phyloP scores from a whole-genome alignment of 768 basidiomycete genomes.

The Holtermanniella nyarrowii region DNA sequence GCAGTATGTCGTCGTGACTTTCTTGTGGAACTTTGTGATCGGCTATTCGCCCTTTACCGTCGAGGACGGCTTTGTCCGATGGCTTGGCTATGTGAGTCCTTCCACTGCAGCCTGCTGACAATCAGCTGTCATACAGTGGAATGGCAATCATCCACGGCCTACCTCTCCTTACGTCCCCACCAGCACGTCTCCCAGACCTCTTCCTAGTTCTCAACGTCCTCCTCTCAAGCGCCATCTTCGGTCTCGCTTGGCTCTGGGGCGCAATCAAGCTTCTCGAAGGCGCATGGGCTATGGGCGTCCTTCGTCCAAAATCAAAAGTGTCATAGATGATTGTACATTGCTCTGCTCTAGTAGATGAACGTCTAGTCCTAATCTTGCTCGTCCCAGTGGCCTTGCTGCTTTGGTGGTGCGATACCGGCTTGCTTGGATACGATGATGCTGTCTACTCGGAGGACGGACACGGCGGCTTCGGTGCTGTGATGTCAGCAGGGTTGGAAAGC shows the following conservation, averaged over 20 bases:
- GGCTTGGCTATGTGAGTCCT: conserved; percentile 28
- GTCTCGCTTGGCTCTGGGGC: conserved; percentile 78
- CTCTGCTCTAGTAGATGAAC: background rate
- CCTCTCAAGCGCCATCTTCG: conserved; percentile 68
- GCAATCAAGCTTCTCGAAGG: conserved; percentile 69
- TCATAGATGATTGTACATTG: background rate
- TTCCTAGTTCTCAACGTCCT: conserved; percentile 77
- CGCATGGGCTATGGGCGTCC: conserved; percentile 51
- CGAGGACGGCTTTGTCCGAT: background rate
- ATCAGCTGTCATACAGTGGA: conserved; percentile 51
- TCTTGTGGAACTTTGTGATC: conserved; percentile 73
- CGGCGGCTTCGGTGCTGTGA: conserved; percentile 36
- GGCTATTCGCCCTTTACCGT: conserved; percentile 44
- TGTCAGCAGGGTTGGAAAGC: background rate
- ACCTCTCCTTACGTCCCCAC: conserved; percentile 48
- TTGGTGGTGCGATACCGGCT: conserved; percentile 39
- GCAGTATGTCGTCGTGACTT: conserved; percentile 58
- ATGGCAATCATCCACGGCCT: conserved; percentile 51
- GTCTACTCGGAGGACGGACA: conserved; percentile 66
- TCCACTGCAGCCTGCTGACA: conserved; percentile 32
- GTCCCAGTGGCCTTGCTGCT: conserved; percentile 37
- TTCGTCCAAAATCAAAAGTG: background rate
- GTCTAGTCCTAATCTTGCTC: conserved; percentile 27
- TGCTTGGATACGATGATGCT: conserved; percentile 90
- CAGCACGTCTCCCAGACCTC: conserved; percentile 70